Evolutionary conservation across 139 green algal species (phyloP).

Genomic region (Picochlorum sp.): DNA sequence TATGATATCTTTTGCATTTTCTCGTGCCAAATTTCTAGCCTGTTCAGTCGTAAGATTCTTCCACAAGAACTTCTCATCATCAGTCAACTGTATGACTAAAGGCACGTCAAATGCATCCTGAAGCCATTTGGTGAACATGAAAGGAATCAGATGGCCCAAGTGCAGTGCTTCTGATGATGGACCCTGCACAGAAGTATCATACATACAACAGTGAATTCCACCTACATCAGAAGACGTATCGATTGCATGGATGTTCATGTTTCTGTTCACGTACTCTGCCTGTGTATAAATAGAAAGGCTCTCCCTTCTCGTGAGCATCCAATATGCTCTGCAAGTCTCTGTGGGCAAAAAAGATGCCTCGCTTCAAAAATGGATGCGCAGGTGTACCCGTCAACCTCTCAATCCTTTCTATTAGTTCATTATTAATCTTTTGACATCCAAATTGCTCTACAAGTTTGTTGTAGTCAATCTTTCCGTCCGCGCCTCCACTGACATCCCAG

Average conservation of each 20-base stretch:
- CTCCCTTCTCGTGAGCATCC: constrained; percentile 80
- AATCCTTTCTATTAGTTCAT: constrained; percentile 34
- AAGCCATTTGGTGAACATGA: constrained; percentile 94
- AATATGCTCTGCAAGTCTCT: constrained; percentile 78
- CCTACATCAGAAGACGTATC: constrained; percentile 16
- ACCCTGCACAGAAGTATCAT: constrained; percentile 31
- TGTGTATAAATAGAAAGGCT: constrained; percentile 97
- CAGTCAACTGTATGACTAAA: constrained; percentile 97
- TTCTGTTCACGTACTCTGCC: no score
- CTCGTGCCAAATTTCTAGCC: constrained; percentile 57
- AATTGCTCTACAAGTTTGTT: constrained; percentile 80
- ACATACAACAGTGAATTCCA: no score
- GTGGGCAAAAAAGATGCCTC: constrained; percentile 93
- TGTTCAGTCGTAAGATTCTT: constrained; percentile 71
- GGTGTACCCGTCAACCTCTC: constrained; percentile 55
- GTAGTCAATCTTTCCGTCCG: constrained; percentile 92
- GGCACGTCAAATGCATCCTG: constrained; percentile 91
- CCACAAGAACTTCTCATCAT: constrained; percentile 96
- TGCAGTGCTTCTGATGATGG: constrained; percentile 95
- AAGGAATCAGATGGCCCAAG: constrained; percentile 93
- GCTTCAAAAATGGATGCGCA: constrained; percentile 86
- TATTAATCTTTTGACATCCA: constrained; percentile 47
- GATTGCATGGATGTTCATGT: no score
- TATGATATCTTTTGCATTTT: constrained; percentile 99
- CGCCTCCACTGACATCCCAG: constrained; percentile 80